Percentiles rank a stretch among this genome's conserved stretches.
Evolutionary conservation across 1,284 basidiomycete species (phyloP).

Genomic region (Malassezia furfur): DNA sequence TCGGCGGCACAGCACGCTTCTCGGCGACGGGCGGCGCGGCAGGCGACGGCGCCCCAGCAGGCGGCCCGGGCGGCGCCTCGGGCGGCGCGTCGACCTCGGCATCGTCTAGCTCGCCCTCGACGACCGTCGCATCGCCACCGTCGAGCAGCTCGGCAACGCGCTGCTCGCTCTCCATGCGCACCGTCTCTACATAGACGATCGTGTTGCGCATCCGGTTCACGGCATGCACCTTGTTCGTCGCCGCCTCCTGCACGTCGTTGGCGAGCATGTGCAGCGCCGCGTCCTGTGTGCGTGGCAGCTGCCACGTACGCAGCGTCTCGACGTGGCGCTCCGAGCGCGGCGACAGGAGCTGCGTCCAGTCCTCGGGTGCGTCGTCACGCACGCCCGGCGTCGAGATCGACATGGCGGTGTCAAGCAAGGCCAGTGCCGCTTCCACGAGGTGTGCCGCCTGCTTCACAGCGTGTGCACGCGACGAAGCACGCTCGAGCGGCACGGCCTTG

Average conservation of each 20-base stretch:
- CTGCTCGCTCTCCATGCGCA: slow-evolving; percentile 93
- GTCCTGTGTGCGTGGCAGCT: slow-evolving; percentile 54
- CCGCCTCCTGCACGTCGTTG: slow-evolving; percentile 74
- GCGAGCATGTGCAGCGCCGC: slow-evolving; percentile 69
- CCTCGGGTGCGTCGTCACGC: slow-evolving; percentile 63
- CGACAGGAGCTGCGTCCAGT: slow-evolving; percentile 61
- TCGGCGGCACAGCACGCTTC: too few relatives aligned
- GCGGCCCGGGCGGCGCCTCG: too few relatives aligned
- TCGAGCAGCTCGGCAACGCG: slow-evolving; percentile 61
- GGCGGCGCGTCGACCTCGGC: too few relatives aligned
- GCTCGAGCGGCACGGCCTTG: neutral
- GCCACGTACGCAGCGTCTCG: slow-evolving; percentile 33
- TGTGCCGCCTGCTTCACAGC: neutral
- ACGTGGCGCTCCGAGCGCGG: slow-evolving; percentile 41
- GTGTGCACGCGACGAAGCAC: slow-evolving; percentile 17
- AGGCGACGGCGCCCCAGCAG: too few relatives aligned
- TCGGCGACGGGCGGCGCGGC: too few relatives aligned
- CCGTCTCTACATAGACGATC: slow-evolving; percentile 91
- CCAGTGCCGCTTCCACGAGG: slow-evolving; percentile 33
- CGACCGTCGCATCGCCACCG: neutral
- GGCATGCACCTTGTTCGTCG: slow-evolving; percentile 85
- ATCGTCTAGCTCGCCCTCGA: neutral
- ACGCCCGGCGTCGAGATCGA: slow-evolving; percentile 80
- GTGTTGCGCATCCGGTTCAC: slow-evolving; percentile 96
- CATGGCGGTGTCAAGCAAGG: slow-evolving; percentile 71